These are phyloP conservation scores for Artemisia tridentata DNA, from an alignment of 129 eudicot species.

Conservation along the genomic window DNA sequence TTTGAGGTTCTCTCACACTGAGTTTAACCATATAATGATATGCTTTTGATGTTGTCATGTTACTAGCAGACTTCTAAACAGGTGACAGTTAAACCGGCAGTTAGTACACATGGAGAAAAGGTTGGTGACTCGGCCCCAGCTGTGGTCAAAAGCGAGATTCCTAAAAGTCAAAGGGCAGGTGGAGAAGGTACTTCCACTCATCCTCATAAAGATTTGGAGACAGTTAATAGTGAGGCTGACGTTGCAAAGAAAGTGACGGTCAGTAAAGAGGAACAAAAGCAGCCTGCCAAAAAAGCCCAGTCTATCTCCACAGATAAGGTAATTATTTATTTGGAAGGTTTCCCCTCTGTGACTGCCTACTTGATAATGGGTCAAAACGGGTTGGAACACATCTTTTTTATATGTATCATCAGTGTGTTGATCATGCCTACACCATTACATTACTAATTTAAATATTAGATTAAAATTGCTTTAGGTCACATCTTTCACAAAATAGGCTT, in stretches of 20 bases:
- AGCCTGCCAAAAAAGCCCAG: constrained; percentile 24
- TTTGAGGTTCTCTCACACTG: too few relatives aligned
- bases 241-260: constrained; percentile 14
- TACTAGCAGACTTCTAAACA: constrained; percentile 29
- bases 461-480: too few relatives aligned
- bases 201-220: constrained; percentile 35
- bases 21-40: constrained; percentile 8
- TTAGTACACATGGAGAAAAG: constrained; percentile 47
- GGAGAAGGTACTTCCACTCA: constrained; percentile 32
- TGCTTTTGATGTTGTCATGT: constrained; percentile 20
- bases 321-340: constrained; percentile 1
- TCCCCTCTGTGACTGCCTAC: background rate
- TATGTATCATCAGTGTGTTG: too few relatives aligned
- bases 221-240: constrained; percentile 7
- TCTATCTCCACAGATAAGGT: constrained; percentile 43
- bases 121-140: constrained; percentile 28
- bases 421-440: too few relatives aligned
- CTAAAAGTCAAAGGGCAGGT: constrained; percentile 26
- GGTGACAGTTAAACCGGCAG: constrained; percentile 68
- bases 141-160: constrained; percentile 34
- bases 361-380: background rate
- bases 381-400: too few relatives aligned
- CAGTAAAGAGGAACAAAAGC: constrained; percentile 35
- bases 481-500: too few relatives aligned
- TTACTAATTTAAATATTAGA: too few relatives aligned